Conservation (phyloP, 768 basidiomycete species). For the Xerocomellus dryophilus region DNA sequence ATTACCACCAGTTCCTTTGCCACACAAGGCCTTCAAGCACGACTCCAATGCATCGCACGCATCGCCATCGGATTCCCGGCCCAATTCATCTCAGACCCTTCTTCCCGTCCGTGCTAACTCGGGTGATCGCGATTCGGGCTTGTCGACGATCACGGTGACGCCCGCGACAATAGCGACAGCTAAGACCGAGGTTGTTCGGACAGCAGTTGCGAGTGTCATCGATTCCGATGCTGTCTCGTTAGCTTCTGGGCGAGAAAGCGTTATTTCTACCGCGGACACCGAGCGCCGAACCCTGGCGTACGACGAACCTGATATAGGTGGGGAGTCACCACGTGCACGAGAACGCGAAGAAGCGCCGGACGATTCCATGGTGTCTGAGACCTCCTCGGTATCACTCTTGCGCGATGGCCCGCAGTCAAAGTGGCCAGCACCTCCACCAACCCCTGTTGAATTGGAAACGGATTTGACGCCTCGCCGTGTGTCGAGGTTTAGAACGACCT, state of each 20-base stretch:
- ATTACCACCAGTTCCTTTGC: slow-evolving; percentile 9
- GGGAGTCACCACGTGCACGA: slow-evolving; percentile 5
- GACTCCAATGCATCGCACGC: not conserved
- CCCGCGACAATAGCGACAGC: slow-evolving; percentile 44
- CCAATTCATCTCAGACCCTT: slow-evolving; percentile 21
- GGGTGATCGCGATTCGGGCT: slow-evolving; percentile 30
- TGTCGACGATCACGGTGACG: slow-evolving; percentile 45
- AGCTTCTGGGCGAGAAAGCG: slow-evolving; percentile 13
- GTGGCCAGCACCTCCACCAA: slow-evolving; percentile 32
- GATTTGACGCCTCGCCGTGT: slow-evolving; percentile 27
- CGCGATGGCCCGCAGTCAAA: slow-evolving; percentile 22
- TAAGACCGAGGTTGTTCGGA: slow-evolving; percentile 45
- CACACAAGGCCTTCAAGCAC: not conserved
- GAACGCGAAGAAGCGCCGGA: slow-evolving; percentile 13
- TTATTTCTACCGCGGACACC: slow-evolving; percentile 9
- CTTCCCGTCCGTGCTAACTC: slow-evolving; percentile 11
- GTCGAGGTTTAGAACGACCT: slow-evolving; percentile 30
- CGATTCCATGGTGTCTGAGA: slow-evolving; percentile 13
- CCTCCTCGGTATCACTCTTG: slow-evolving; percentile 16
- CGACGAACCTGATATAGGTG: not conserved
- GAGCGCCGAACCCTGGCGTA: not conserved
- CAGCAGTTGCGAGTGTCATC: slow-evolving; percentile 52
- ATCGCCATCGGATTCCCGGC: slow-evolving; percentile 9
- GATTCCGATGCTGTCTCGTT: slow-evolving; percentile 30
- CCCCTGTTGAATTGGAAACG: slow-evolving; percentile 25